phyloP scores from a whole-genome alignment of 2,329 filamentous ascomycete genomes.

The Pseudogymnoascus sp. region DNA sequence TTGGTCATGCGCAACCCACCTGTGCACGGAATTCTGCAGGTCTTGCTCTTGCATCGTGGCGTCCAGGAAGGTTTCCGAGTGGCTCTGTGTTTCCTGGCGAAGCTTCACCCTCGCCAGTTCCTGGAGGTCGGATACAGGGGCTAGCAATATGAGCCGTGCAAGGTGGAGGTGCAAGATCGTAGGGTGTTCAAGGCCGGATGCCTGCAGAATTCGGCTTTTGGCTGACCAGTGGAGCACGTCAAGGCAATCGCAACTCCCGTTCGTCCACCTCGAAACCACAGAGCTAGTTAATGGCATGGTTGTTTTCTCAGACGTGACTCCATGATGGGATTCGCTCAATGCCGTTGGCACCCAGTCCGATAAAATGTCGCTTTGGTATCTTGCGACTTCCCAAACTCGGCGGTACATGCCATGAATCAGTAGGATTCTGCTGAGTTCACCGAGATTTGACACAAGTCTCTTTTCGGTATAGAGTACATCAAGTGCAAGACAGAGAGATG shows the following conservation, averaged over 20 bases:
- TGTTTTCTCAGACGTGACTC: slow-evolving; percentile 1
- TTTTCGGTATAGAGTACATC: slow-evolving; percentile 41
- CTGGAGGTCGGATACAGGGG: slow-evolving; percentile 10
- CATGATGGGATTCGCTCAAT: slow-evolving; percentile 4
- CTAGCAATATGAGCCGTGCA: slow-evolving; percentile 42
- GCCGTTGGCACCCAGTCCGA: slow-evolving; percentile 18
- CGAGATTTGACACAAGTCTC: slow-evolving; percentile 31
- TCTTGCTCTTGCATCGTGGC: slow-evolving; percentile 22
- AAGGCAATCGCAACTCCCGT: slow-evolving; percentile 38
- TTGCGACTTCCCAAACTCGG: slow-evolving; percentile 36
- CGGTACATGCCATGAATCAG: slow-evolving; percentile 40
- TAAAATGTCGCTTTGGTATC: slow-evolving; percentile 13
- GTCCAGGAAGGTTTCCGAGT: slow-evolving; percentile 31
- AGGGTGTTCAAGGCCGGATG: slow-evolving; percentile 44
- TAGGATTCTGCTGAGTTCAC: slow-evolving; percentile 38
- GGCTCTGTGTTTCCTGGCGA: slow-evolving; percentile 34
- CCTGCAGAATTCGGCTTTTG: slow-evolving; percentile 41
- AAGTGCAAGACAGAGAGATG: slow-evolving; percentile 16
- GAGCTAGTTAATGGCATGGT: slow-evolving; percentile 18
- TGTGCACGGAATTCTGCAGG: slow-evolving; percentile 20
- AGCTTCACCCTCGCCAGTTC: slow-evolving; percentile 9
- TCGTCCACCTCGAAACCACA: slow-evolving; percentile 32
- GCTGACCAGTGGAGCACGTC: slow-evolving; percentile 52
- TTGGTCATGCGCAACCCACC: slow-evolving; percentile 26
- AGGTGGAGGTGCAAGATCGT: slow-evolving; percentile 49